phyloP scores from a whole-genome alignment of 768 basidiomycete genomes.

The button mushroom (Agaricus bisporus) region DNA sequence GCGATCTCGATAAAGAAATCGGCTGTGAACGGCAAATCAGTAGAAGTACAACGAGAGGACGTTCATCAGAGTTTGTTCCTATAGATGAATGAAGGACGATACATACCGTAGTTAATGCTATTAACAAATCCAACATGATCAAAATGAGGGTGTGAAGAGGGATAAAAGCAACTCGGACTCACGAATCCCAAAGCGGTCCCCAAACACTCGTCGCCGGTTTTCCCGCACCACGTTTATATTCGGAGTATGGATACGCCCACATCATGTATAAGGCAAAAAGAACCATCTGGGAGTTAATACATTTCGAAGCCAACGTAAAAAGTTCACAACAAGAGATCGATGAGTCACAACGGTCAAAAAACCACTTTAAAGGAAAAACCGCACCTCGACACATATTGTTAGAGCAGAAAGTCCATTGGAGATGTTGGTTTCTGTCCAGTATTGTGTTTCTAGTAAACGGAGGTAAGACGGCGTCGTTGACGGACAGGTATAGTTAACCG shows the following conservation, averaged over 20 bases:
- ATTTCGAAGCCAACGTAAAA: not conserved
- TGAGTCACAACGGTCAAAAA: conserved; percentile 5
- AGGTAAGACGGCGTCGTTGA: not conserved
- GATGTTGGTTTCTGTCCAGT: conserved; percentile 83
- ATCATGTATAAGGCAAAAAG: conserved; percentile 72
- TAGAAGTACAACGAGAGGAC: not conserved
- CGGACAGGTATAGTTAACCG: conserved; percentile 5
- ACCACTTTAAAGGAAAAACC: conserved; percentile 3
- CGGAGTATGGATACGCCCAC: conserved; percentile 74
- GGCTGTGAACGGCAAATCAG: conserved; percentile 25
- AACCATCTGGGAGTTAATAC: conserved; percentile 56
- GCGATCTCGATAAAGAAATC: conserved; percentile 67
- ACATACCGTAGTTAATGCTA: conserved; percentile 27
- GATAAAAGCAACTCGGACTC: conserved; percentile 24
- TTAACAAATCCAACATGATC: not conserved
- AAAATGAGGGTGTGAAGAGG: not conserved
- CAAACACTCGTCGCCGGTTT: conserved; percentile 46
- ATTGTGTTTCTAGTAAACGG: conserved; percentile 48
- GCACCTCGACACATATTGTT: conserved; percentile 77
- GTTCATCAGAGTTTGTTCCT: too few relatives aligned
- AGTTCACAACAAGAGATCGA: not conserved
- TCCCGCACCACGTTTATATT: conserved; percentile 49
- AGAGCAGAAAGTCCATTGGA: conserved; percentile 81
- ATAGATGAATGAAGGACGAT: not conserved
- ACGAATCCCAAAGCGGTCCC: conserved; percentile 70